Conservation (phyloP, 257 asterid genomes). For the Plantago ovata region DNA sequence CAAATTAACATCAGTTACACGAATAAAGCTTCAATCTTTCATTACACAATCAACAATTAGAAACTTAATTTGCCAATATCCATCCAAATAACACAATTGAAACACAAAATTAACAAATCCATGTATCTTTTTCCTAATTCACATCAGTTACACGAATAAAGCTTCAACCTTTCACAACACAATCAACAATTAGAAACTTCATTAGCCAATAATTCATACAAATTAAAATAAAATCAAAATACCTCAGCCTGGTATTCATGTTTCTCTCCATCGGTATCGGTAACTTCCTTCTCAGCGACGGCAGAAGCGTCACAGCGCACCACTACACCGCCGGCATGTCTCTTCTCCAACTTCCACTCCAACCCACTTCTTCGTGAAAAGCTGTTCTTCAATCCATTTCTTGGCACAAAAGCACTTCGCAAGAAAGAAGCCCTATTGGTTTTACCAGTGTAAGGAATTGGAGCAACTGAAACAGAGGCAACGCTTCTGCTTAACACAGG, state of each 20-base stretch:
- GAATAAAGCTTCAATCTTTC: slow-evolving; percentile 1
- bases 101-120: not conserved
- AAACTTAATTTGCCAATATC: too few species aligned
- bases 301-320: slow-evolving; percentile 81
- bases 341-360: slow-evolving; percentile 61
- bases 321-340: slow-evolving; percentile 45
- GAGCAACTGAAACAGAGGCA: slow-evolving; percentile 51
- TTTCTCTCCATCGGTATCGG: slow-evolving; percentile 66
- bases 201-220: not conserved
- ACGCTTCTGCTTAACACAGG: slow-evolving; percentile 79
- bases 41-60: slow-evolving; percentile 1
- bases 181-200: not conserved
- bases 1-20: not conserved
- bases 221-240: slow-evolving; percentile 12
- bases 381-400: slow-evolving; percentile 46
- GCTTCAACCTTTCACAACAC: slow-evolving; percentile 2
- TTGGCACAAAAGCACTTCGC: slow-evolving; percentile 50
- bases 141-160: slow-evolving; percentile 1
- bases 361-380: slow-evolving; percentile 53
- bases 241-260: slow-evolving; percentile 98
- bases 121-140: not conserved
- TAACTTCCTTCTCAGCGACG: slow-evolving; percentile 87
- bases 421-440: slow-evolving; percentile 35
- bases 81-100: not conserved
- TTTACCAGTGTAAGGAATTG: slow-evolving; percentile 38